Base-by-base conservation (phyloP, 2,329 filamentous ascomycete genomes). In the Bimuria novae-zelandiae region DNA sequence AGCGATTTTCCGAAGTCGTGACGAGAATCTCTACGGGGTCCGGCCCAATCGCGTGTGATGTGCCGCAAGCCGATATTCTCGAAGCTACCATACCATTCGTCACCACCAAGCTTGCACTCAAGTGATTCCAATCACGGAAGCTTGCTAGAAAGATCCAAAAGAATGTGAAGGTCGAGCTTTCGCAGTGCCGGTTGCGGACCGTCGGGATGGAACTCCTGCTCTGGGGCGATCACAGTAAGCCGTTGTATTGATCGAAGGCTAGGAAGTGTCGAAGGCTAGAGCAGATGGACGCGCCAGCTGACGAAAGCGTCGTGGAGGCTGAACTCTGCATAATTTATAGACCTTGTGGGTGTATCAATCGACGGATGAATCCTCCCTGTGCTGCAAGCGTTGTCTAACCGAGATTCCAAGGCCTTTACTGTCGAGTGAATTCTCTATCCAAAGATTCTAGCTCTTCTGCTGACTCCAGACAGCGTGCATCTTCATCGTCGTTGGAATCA, bases 251-350 rank as follows among this genome's bases (percentile, higher is more conserved):
- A n/a, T 42, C 25, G 40, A 12, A 4, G 30, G 23, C 3, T 42
- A 4, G 40, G 40, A 29, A 42, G 25, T 19, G 12, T 30, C 29
- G 40, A n/a, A n/a, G n/a, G 10, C 40, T 22, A 42, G 8, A 42
- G 23, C 7, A 42, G 40, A 42, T 19, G 40, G 4, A 42, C 25
- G 10, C 40, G 40, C 40, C 40, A 42, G 40, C 40, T 42, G n/a
- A n/a, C 14, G 7, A 17, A 10, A 12, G 30, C 16, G n/a, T 42
- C 19, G 14, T 25, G 40, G 25, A 17, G 40, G 16, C n/a, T n/a
- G n/a, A n/a, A n/a, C n/a, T n/a, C n/a, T n/a, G n/a, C n/a, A n/a
- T n/a, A n/a, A 7, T 4, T 30, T 4, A 42, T 23, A 3, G 17
- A 11, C 4, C 40, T 23, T n/a, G 7, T 19, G 5, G 40, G 23